Base-by-base conservation (phyloP, 768 basidiomycete genomes). In the Xerocomus brunneocitrinus region DNA sequence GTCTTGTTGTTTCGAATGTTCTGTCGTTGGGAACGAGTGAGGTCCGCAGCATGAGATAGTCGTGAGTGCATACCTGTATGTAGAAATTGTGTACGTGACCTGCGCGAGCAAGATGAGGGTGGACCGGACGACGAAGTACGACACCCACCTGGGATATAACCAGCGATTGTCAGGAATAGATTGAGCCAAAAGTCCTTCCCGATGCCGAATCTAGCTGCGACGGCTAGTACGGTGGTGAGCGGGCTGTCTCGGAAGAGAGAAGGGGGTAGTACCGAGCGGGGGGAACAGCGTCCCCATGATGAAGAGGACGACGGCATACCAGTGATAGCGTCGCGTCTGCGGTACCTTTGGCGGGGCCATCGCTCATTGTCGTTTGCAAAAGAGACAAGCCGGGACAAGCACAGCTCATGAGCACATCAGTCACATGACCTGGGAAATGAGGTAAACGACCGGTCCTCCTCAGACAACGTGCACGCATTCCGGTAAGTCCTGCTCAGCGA, bases 1-100 rank as follows among this genome's bases (percentile, higher is more conserved):
- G 83, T 95, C 77, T 95, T 91, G 77, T 98, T 98, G 74, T 97
- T 98, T 52, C 95, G 79, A 59, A 98, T 84, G 71, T 97, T 97
- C 85, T 98, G 67, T 22, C 50, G 6, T 35, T 9, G 53, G 35
- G 35, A 60, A 43, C 45, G 57, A 28, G 52, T 59, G 16, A 54
- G 9, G 43, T 44, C 38, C 7, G 47, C 45, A 36, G 44, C 7
- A 28, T 24, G 32, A 32, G 35, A 14, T 36, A 14, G 30, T 10
- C 27, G 4, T 14, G 40, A 24, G 42, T 25, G 50, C 64, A 41
- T 64, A 87, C 88, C 79, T 91, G 89, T 54, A 93, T 90, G 74
- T 93, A 93, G 67, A 93, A 93, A 61, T 95, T 97, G 73, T 98
- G 95, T 50, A 73, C 83, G 67, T 98, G 94, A 22, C 91, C 91